Conservation (phyloP, 176 grass and related monocot species). For the Typha latifolia region DNA sequence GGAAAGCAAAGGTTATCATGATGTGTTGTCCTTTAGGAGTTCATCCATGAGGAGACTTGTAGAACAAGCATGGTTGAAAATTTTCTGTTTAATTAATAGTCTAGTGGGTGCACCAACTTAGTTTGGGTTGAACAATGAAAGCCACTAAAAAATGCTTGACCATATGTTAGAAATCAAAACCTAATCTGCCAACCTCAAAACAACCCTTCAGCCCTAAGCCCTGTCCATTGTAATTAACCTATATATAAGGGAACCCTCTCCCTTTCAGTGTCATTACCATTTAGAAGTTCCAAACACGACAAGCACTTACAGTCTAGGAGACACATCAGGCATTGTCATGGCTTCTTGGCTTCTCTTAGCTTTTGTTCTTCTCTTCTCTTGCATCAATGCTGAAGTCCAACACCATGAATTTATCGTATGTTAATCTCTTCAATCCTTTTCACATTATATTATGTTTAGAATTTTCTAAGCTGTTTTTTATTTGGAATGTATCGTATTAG, state of each 20-base stretch:
- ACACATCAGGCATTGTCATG: neutral
- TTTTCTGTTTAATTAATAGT: neutral
- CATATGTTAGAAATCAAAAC: constrained; percentile 7
- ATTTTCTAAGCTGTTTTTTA: neutral
- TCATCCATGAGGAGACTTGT: constrained; percentile 31
- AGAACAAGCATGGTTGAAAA: constrained; percentile 32
- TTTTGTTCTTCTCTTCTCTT: constrained; percentile 17
- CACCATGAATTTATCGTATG: constrained; percentile 69
- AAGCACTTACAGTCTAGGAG: neutral
- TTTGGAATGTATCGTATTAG: constrained; percentile 11
- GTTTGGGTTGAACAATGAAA: constrained; percentile 4
- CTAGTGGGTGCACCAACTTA: constrained; percentile 46
- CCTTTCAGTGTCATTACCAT: neutral
- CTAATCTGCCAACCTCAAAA: constrained; percentile 32
- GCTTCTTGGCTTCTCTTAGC: constrained; percentile 1
- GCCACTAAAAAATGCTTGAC: neutral
- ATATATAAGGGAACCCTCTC: constrained; percentile 10
- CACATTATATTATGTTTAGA: neutral
- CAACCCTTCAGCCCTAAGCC: neutral
- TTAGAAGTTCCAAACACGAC: neutral
- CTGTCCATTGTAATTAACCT: neutral
- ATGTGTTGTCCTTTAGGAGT: constrained; percentile 2
- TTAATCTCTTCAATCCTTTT: neutral
- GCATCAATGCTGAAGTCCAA: constrained; percentile 37
- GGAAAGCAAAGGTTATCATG: constrained; percentile 13